Evolutionary conservation across 768 basidiomycete genomes (phyloP).

Genomic region (Glaciozyma martinii): DNA sequence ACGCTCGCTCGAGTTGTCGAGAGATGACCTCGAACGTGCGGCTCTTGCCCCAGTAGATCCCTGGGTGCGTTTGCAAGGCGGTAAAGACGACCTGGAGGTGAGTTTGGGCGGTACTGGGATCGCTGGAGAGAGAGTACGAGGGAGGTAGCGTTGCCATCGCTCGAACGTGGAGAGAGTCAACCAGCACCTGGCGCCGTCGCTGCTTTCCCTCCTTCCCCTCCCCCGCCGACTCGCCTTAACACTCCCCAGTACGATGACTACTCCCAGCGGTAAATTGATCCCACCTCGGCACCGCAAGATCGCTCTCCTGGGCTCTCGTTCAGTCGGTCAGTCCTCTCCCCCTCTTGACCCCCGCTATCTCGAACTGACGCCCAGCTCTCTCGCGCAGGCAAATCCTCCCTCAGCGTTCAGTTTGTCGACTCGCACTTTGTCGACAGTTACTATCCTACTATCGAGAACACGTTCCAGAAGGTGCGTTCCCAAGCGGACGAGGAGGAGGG

Average conservation of each 20-base stretch:
- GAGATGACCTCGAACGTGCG: not conserved
- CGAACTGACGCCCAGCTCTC: not conserved
- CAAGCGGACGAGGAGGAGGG: constrained; percentile 44
- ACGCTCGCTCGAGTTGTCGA: not conserved
- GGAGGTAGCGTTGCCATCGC: no score
- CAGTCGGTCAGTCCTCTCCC: constrained; percentile 58
- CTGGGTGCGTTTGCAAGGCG: not conserved
- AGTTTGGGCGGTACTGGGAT: no score
- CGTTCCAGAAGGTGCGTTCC: constrained; percentile 49
- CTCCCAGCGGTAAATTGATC: constrained; percentile 26
- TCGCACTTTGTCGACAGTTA: constrained; percentile 84
- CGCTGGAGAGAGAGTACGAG: no score
- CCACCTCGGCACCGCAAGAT: constrained; percentile 58
- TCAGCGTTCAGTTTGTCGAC: constrained; percentile 87
- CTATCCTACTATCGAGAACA: constrained; percentile 90
- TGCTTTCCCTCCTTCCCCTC: not conserved
- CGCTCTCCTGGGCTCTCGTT: constrained; percentile 74
- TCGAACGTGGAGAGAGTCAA: no score
- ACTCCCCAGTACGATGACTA: constrained; percentile 8
- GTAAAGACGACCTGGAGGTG: no score
- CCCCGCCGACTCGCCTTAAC: not conserved
- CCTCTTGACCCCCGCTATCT: not conserved
- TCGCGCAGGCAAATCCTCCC: constrained; percentile 79
- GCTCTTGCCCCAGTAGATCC: not conserved
- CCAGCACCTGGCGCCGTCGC: not conserved